Evolutionary conservation across 768 basidiomycete genomes (phyloP), one percentile per base, ranked within the genome.

Genomic region (Dacryopinax primogenitus): DNA sequence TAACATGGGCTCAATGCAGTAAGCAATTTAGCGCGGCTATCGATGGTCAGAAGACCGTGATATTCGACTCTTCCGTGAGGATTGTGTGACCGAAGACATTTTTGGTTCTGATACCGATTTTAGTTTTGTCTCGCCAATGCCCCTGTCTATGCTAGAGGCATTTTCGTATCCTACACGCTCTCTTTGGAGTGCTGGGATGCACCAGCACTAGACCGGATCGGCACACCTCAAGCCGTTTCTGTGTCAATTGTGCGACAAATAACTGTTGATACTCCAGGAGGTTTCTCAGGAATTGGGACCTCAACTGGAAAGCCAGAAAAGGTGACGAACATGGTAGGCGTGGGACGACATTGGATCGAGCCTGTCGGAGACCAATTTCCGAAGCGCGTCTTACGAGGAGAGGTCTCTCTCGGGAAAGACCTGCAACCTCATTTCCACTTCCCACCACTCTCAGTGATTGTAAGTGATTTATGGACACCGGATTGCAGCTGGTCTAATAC

Each of bases 41-140:
- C 30, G 51, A 58, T 15, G 32, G 32, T 30, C 26, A 58, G 51
- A 26, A 30, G 9, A 58, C 51, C 11, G 51, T 58, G 12, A 58
- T 58, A 7, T 58, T 58, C 32, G 51, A 58, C 32, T 13, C 26
- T 3, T 58, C 51, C 26, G 51, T 58, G 30, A 13, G 11, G 9
- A 26, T 3, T 58, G 9, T 13, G 26, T 7, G 9, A 3, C 18
- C 26, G 23, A 18, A 4, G 18, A 30, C 26, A 26, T 28, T 23
- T 30, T 32, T 18, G 21, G 9, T 18, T 58, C 4, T 26, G 13
- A 47, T 23, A 4, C 11, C 51, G n/a, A 11, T n/a, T 39, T n/a
- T 32, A 58, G 51, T 58, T 58, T 58, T 11, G 26, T 58, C 26
- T 58, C 23, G 51, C 51, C 51, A 58, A 58, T 21, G 51, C 51